Conservation (phyloP, 768 basidiomycete species). For the Lactarius sp. region DNA sequence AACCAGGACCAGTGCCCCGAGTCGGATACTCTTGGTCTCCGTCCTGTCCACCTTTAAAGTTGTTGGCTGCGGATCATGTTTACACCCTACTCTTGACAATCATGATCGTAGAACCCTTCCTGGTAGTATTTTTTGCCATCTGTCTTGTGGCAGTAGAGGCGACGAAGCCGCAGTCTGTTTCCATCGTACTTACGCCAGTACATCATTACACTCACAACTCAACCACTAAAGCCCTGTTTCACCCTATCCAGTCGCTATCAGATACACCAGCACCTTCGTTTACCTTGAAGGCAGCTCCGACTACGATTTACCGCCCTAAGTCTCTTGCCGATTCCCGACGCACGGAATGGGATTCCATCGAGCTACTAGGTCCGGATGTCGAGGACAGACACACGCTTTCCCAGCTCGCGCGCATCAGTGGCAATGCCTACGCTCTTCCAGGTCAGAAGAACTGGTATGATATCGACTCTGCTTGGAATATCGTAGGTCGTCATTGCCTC, state of each 20-base stretch:
- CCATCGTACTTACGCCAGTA: constrained; percentile 6
- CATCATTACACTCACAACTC: constrained; percentile 4
- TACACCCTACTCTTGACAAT: background rate
- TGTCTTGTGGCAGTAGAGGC: background rate
- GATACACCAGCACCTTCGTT: constrained; percentile 9
- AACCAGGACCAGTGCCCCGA: background rate
- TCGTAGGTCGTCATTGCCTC: constrained; percentile 24
- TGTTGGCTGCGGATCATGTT: constrained; percentile 1
- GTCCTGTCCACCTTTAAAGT: background rate
- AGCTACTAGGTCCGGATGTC: constrained; percentile 71
- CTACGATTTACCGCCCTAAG: constrained; percentile 56
- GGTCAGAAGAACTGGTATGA: constrained; percentile 77
- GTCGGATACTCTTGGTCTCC: background rate
- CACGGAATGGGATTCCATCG: constrained; percentile 62
- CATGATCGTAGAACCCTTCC: background rate
- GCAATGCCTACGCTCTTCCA: constrained; percentile 81
- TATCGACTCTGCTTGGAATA: constrained; percentile 70
- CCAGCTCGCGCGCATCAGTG: constrained; percentile 82
- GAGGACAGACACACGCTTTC: constrained; percentile 73
- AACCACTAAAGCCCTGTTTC: background rate
- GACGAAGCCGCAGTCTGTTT: constrained; percentile 2
- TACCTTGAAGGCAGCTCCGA: constrained; percentile 45
- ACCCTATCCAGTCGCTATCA: constrained; percentile 1
- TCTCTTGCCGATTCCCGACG: constrained; percentile 45
- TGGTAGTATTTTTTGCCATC: background rate